phyloP scores from a whole-genome alignment of 2,329 filamentous ascomycete species.

The Fonsecaea multimorphosa region DNA sequence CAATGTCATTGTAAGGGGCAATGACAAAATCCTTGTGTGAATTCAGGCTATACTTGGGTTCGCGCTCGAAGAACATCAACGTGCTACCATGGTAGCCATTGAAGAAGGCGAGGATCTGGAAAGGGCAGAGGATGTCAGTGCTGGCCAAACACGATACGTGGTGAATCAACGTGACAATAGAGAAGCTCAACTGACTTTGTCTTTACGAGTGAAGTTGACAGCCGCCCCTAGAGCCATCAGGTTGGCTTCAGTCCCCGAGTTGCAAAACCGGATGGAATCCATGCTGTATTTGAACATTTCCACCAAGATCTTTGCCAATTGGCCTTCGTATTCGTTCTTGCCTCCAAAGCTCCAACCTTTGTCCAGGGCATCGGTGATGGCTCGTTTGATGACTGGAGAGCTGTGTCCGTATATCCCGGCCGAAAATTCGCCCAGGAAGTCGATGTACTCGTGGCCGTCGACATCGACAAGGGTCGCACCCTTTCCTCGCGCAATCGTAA shows the following conservation, averaged over 20 bases:
- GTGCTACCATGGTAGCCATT: slow-evolving; percentile 77
- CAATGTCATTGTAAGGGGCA: slow-evolving; percentile 66
- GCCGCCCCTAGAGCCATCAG: slow-evolving; percentile 64
- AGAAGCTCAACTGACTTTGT: slow-evolving; percentile 1
- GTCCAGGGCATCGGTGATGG: slow-evolving; percentile 55
- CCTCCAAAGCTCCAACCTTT: slow-evolving; percentile 63
- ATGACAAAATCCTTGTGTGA: slow-evolving; percentile 65
- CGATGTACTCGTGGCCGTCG: slow-evolving; percentile 55
- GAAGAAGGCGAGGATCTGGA: slow-evolving; percentile 74
- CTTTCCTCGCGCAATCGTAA: slow-evolving; percentile 42
- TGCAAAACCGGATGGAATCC: slow-evolving; percentile 65
- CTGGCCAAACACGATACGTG: too few species aligned
- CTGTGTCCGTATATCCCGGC: slow-evolving; percentile 71
- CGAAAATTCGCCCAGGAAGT: slow-evolving; percentile 68
- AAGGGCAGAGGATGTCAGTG: neutral
- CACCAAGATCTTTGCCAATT: slow-evolving; percentile 58
- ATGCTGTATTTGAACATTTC: slow-evolving; percentile 53
- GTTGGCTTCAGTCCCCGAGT: slow-evolving; percentile 71
- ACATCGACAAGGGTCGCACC: slow-evolving; percentile 41
- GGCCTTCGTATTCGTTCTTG: slow-evolving; percentile 58
- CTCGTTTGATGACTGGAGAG: slow-evolving; percentile 58
- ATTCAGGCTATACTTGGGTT: slow-evolving; percentile 48
- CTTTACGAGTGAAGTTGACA: slow-evolving; percentile 39
- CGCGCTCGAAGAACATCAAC: slow-evolving; percentile 47
- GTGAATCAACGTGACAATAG: neutral